These are phyloP conservation scores for Daedaleopsis nitida DNA, from an alignment of 768 basidiomycete species.

Conservation along the genomic window DNA sequence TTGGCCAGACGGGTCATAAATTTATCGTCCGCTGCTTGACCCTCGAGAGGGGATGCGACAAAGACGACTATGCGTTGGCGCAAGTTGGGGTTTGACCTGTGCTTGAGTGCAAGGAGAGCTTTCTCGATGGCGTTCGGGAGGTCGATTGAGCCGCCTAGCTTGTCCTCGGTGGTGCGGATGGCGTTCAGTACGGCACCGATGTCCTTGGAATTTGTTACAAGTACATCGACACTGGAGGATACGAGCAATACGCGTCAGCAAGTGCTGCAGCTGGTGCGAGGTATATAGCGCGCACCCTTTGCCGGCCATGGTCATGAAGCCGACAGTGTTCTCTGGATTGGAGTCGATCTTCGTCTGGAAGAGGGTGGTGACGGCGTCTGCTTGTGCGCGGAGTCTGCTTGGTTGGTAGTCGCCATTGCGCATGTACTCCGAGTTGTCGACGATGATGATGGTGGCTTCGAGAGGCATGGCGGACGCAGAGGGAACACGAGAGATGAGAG, in stretches of 20 bases:
- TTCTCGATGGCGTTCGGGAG: slow-evolving; percentile 90
- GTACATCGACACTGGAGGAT: slow-evolving; percentile 79
- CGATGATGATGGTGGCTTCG: slow-evolving; percentile 96
- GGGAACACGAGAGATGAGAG: background rate
- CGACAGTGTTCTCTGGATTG: slow-evolving; percentile 97
- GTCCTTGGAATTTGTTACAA: slow-evolving; percentile 95
- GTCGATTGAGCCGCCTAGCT: slow-evolving; percentile 82
- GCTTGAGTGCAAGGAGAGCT: slow-evolving; percentile 95
- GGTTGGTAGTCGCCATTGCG: slow-evolving; percentile 91
- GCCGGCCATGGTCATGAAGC: slow-evolving; percentile 97
- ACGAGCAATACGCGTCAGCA: background rate
- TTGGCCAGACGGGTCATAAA: slow-evolving; percentile 88
- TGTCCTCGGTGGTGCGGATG: slow-evolving; percentile 67
- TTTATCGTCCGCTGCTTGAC: slow-evolving; percentile 70
- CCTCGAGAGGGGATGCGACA: slow-evolving; percentile 85
- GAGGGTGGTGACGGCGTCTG: slow-evolving; percentile 87
- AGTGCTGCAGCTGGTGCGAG: background rate
- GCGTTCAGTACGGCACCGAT: slow-evolving; percentile 87
- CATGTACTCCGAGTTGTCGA: slow-evolving; percentile 99
- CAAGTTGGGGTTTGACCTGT: slow-evolving; percentile 97
- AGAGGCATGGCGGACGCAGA: slow-evolving; percentile 71
- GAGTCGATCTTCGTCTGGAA: slow-evolving; percentile 93
- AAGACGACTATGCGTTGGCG: slow-evolving; percentile 96
- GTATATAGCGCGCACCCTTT: slow-evolving; percentile 63
- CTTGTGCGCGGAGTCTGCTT: slow-evolving; percentile 86